phyloP scores from a whole-genome alignment of 2,329 filamentous ascomycete genomes.

The Polytolypa hystricis region DNA sequence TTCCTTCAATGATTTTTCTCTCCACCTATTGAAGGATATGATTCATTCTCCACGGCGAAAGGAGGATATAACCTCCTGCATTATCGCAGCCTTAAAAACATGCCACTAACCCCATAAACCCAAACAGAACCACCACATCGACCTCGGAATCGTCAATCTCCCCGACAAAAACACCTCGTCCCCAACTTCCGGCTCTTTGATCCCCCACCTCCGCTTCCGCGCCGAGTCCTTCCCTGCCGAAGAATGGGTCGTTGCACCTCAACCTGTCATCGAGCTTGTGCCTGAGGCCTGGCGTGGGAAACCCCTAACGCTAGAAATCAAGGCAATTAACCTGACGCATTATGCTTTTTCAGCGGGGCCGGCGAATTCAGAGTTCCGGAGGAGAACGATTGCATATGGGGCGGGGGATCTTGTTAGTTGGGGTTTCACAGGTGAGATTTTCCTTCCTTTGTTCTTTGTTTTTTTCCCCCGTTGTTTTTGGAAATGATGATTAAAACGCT shows the following conservation, averaged over 20 bases:
- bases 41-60: no score
- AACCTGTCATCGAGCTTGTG: not conserved
- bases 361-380: not conserved
- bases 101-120: no score
- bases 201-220: slow-evolving; percentile 7
- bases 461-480: not conserved
- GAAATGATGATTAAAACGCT: slow-evolving; percentile 7
- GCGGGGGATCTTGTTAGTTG: slow-evolving; percentile 1
- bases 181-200: not conserved
- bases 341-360: slow-evolving; percentile 5
- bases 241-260: not conserved
- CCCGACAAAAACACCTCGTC: not conserved
- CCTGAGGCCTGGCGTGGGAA: not conserved
- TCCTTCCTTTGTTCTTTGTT: not conserved
- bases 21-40: no score
- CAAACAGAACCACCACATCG: slow-evolving; percentile 4
- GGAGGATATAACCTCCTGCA: no score
- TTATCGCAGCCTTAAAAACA: no score
- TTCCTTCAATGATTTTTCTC: no score
- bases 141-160: slow-evolving; percentile 5
- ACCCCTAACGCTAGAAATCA: slow-evolving; percentile 2
- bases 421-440: slow-evolving; percentile 3
- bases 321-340: slow-evolving; percentile 5
- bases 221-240: not conserved
- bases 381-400: slow-evolving; percentile 4